Percentiles rank a stretch among this genome's conserved stretches.
Evolutionary conservation across 148 eudicot species (phyloP).

Genomic region (Mesembryanthemum crystallinum): DNA sequence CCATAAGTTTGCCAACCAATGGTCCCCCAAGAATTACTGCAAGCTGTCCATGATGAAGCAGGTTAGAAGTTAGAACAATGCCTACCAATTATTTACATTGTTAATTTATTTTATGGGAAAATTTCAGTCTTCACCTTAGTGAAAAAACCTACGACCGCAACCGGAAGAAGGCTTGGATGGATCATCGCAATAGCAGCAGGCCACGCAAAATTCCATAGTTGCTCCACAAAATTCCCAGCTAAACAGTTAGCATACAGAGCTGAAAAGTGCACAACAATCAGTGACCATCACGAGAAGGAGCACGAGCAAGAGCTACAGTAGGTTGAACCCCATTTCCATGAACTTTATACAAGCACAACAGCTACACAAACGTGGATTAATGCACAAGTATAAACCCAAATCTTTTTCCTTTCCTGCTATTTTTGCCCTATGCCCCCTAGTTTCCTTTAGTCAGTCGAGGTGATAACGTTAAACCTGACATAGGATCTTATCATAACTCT

Average conservation of each 20-base stretch:
- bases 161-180: conserved; percentile 95
- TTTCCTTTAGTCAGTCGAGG: neutral
- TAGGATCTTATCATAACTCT: neutral
- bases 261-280: conserved; percentile 32
- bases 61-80: conserved; percentile 27
- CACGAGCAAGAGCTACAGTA: neutral
- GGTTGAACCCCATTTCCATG: neutral
- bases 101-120: conserved; percentile 3
- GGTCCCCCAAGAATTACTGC: conserved; percentile 82
- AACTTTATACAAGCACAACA: neutral
- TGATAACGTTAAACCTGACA: neutral
- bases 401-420: neutral
- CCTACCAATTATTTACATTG: neutral
- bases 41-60: conserved; percentile 47
- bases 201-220: conserved; percentile 95
- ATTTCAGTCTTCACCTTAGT: conserved; percentile 63
- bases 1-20: conserved; percentile 86
- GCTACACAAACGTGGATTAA: neutral
- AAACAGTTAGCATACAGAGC: conserved; percentile 87
- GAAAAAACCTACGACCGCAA: conserved; percentile 78
- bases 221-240: conserved; percentile 88
- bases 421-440: neutral
- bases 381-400: neutral
- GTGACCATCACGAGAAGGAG: neutral
- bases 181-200: conserved; percentile 89